Evolutionary conservation across 441 rosid genomes (phyloP), one percentile per base, ranked within the genome.

Genomic region (Arabidopsis lyrata): DNA sequence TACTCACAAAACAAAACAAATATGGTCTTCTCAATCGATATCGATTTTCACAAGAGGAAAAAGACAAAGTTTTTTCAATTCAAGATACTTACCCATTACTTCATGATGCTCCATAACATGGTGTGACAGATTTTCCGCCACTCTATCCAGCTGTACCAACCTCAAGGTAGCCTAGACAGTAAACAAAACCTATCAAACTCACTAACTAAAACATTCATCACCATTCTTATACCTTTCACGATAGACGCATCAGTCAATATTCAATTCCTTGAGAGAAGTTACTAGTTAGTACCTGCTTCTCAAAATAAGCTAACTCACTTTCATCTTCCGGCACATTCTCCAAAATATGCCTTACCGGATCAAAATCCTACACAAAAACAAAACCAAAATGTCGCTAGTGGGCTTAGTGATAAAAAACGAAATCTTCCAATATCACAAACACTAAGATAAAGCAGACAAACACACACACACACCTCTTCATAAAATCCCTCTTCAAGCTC

Each of bases 41-140:
- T 60, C 0, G 10, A 13, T 15, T 29, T 5, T 47, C 22, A 14
- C 5, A 29, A n/a, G 41, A 41, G 57, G 29, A 13, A 20, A 15
- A 15, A n/a, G 10, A 31, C 20, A 42, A 47, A 47, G 38, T 57
- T 52, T 24, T 59, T 65, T 14, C 60, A 68, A 49, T 15, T 42
- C 8, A 20, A 55, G 16, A 34, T 72, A 80, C 91, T 80, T 80
- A 95, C 99, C 99, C 99, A 95, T 95, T 47, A 90, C 98, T 93
- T 95, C 91, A 81, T 90, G 93, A 88, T 95, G 97, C 83, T 92
- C 92, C 96, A 93, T 91, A 57, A 95, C 99, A 66, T 95, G 86
- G 29, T 78, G 85, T 57, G 97, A 95, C 64, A 95, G 79, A 45
- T 34, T 81, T 76, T 95, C 98, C n/a, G 97, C 81, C 61, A 93